Evolutionary conservation across 2,329 filamentous ascomycete genomes (phyloP), one percentile per base, ranked within the genome.

Genomic region (Hypoxylon sp.): DNA sequence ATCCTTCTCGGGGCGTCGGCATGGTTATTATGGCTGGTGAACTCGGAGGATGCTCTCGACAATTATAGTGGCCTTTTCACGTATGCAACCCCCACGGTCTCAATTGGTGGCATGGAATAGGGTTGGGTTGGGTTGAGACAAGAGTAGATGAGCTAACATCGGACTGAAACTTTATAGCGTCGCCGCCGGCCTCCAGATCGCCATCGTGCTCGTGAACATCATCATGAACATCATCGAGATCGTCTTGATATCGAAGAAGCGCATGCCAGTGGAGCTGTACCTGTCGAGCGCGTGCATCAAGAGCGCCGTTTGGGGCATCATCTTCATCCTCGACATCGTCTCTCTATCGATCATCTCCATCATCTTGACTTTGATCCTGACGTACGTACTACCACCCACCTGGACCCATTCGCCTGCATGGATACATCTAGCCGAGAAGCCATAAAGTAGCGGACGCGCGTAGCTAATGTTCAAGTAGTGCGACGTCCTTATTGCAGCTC

Each of bases 211-310:
- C 24, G 7, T 71, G 8, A 72, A 67, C 14, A 68, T 72, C 56
- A 8, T 72, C 61, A 24, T 73, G 40, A 64, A 73, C 55, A 65
- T 74, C 24, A 24, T 65, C 52, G 72, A 74, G 64, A 73, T 74
- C 48, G 33, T 72, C 52, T 54, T 73, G 22, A 72, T 73, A 32
- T 33, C 64, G 18, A 54, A 49, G n/a, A 67, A 64, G 46, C 52
- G 51, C 42, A 72, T 74, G 71, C 67, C 70, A 3, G 70, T 71
- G 22, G 64, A 38, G 11, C 52, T 74, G 26, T 73, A 71, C 49
- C 70, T 74, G 2, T 5, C 66, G 18, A 70, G 59, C 50, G 70
- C 70, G 7, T 70, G 70, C 53, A 40, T 72, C 38, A 74, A 74
- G 60, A 67, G 67, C 22, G 3, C 51, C 11, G 59, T 73, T 50